Evolutionary conservation across 2,329 filamentous ascomycete species (phyloP), one percentile per base, ranked within the genome.

Genomic region (Pestalotiopsis sp.): DNA sequence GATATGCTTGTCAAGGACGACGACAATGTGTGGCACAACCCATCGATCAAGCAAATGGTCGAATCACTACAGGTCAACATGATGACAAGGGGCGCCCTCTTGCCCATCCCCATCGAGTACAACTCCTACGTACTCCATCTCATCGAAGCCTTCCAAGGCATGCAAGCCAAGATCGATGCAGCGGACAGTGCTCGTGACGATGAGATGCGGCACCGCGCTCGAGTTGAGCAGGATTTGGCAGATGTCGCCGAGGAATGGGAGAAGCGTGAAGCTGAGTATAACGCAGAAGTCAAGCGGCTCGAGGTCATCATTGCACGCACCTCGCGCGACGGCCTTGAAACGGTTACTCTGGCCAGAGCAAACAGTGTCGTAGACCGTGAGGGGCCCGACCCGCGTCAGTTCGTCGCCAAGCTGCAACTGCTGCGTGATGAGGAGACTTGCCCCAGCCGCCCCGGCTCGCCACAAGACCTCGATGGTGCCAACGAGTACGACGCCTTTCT

Each of bases 261-360:
- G n/a, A 71, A 75, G 63, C 75, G 80, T 3, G 83, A 84, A 69
- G 58, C 70, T 2, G 75, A 78, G 49, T 82, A 81, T 69, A 80
- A 78, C 67, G 75, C 74, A 27, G 77, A 83, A 73, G 77, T 86
- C 74, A 77, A 80, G 71, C 70, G 80, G 14, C 77, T 84, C 11
- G 82, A 83, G 69, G 70, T 80, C 9, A 69, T 78, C 2, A 70
- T 83, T 36, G 78, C 80, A 11, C 74, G 70, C 17, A 73, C 73
- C 5, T 80, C 78, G n/a, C 75, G 72, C 20, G 78, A 80, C 31
- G 82, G 83, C 3, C 75, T 85, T 39, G 82, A 82, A 67, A 80
- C 81, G n/a, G 84, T 86, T 2, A 75, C 80, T 1, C 69, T 85
- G 27, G 83, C 82, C 13, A 79, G 83, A 58, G 78, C 80, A 4